A percentile compares a stretch with the other conserved stretches of the same genome.
Conservation (phyloP, 2,329 filamentous ascomycete species). For the Rachicladosporium sp. region DNA sequence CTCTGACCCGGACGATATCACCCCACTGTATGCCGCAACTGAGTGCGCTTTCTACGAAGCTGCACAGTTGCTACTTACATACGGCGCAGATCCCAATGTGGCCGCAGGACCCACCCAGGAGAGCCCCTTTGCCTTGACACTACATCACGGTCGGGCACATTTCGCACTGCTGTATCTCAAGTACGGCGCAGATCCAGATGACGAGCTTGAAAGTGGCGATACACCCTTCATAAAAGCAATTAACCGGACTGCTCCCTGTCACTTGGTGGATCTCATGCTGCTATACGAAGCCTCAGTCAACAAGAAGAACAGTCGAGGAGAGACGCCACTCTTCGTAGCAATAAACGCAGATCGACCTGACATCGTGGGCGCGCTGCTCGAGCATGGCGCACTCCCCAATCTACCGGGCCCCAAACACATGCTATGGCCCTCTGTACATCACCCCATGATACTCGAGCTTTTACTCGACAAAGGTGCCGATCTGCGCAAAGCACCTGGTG, state of each 20-base stretch:
- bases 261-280: conserved; percentile 47
- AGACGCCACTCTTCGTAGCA: conserved; percentile 51
- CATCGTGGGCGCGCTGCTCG: conserved; percentile 40
- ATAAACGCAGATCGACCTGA: conserved; percentile 46
- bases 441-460: conserved; percentile 45
- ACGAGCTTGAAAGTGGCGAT: conserved; percentile 43
- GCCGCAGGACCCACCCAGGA: conserved; percentile 39
- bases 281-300: conserved; percentile 49
- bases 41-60: conserved; percentile 41
- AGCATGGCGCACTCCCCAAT: conserved; percentile 54
- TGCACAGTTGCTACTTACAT: conserved; percentile 49
- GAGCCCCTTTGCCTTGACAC: conserved; percentile 43
- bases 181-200: conserved; percentile 48
- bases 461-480: conserved; percentile 44
- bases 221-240: conserved; percentile 50
- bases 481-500: conserved; percentile 49
- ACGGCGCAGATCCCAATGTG: conserved; percentile 48
- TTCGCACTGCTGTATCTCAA: conserved; percentile 49
- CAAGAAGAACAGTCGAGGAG: conserved; percentile 47
- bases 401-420: conserved; percentile 42
- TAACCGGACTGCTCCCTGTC: conserved; percentile 43
- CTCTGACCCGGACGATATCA: conserved; percentile 49
- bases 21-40: conserved; percentile 42
- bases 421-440: conserved; percentile 54
- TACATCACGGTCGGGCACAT: conserved; percentile 39